These are phyloP conservation scores for Kazachstania psychrophila DNA, from an alignment of 805 yeast species.

Conservation along the genomic window DNA sequence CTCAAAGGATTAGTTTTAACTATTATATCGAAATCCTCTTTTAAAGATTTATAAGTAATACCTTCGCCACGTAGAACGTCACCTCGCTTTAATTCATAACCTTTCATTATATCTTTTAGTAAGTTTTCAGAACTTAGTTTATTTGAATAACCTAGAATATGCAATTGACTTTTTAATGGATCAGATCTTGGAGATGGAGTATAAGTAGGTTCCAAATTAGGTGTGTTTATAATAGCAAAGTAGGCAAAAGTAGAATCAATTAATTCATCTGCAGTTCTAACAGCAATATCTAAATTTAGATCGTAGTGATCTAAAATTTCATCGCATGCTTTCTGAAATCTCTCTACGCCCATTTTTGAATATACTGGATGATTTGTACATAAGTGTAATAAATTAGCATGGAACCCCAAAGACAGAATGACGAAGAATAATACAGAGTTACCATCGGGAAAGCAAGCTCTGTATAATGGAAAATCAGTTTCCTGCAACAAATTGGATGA, in stretches of 20 bases:
- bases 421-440: conserved; percentile 36
- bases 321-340: conserved; percentile 64
- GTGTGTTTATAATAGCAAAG: conserved; percentile 23
- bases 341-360: conserved; percentile 50
- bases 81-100: conserved; percentile 15
- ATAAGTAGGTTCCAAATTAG: conserved; percentile 24
- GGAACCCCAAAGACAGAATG: conserved; percentile 79
- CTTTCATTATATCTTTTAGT: conserved; percentile 17
- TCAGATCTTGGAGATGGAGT: conserved; percentile 26
- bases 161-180: conserved; percentile 15
- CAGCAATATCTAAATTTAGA: conserved; percentile 12
- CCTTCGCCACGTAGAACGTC: conserved; percentile 10
- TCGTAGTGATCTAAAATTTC: conserved; percentile 37
- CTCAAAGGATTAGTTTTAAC: conserved; percentile 6
- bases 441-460: conserved; percentile 25
- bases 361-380: conserved; percentile 57
- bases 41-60: conserved; percentile 11
- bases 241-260: conserved; percentile 14
- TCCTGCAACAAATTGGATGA: conserved; percentile 6
- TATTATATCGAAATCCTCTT: conserved; percentile 11
- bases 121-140: conserved; percentile 8
- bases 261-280: conserved; percentile 1
- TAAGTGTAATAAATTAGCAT: conserved; percentile 75
- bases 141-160: conserved; percentile 19
- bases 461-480: conserved; percentile 28